Evolutionary conservation across 768 basidiomycete species (phyloP).

Genomic region (Jaapia argillacea): DNA sequence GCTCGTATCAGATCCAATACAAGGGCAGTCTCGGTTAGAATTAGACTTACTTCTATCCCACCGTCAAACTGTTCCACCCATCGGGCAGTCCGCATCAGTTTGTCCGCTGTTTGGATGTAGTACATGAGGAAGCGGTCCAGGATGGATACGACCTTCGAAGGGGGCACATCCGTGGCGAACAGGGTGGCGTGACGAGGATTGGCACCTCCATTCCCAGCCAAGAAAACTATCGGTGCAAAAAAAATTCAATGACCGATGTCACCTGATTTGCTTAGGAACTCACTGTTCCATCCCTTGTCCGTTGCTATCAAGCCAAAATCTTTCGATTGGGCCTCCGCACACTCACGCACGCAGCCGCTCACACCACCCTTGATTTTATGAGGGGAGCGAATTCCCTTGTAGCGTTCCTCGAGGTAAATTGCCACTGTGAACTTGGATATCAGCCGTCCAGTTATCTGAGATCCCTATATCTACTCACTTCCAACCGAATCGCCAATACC

Average conservation of each 20-base stretch:
- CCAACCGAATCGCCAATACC: constrained; percentile 71
- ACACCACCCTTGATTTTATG: constrained; percentile 75
- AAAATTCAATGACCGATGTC: background rate
- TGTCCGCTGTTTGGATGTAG: constrained; percentile 68
- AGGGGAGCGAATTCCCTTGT: constrained; percentile 59
- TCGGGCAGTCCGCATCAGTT: constrained; percentile 58
- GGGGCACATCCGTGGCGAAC: constrained; percentile 59
- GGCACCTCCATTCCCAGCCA: constrained; percentile 53
- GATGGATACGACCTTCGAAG: constrained; percentile 47
- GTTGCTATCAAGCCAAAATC: constrained; percentile 74
- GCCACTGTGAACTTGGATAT: constrained; percentile 30
- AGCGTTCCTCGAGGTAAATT: constrained; percentile 60
- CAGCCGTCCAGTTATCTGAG: background rate
- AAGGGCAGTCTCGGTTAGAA: background rate
- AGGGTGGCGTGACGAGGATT: constrained; percentile 47
- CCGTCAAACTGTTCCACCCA: constrained; percentile 69
- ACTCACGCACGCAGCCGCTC: constrained; percentile 65
- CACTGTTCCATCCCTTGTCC: constrained; percentile 71
- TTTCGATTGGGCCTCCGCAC: constrained; percentile 66
- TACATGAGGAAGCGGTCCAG: constrained; percentile 58
- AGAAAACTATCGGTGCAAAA: constrained; percentile 36
- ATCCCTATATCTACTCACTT: constrained; percentile 13
- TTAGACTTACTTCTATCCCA: constrained; percentile 40
- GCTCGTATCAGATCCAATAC: background rate
- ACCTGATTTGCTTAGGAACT: constrained; percentile 8